A percentile compares a stretch with the other conserved stretches of the same genome.
Evolutionary conservation across 805 yeast genomes (phyloP).

Genomic region (Barnettozyma salicaria): DNA sequence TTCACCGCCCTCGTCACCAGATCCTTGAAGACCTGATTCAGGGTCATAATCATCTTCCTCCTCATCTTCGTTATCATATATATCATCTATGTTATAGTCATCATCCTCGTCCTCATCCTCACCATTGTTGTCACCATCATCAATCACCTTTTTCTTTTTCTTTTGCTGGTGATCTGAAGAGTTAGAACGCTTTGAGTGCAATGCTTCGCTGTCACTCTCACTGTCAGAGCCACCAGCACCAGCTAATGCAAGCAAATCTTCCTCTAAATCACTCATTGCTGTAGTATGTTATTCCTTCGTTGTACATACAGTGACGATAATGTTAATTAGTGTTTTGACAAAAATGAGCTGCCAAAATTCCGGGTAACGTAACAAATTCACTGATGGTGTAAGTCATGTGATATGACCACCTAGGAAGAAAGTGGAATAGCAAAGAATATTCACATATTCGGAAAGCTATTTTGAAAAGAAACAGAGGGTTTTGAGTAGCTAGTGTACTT

Average conservation of each 20-base stretch:
- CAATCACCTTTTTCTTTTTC: slow-evolving; percentile 25
- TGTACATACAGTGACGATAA: too few species aligned
- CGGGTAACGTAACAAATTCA: too few species aligned
- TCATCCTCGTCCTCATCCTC: slow-evolving; percentile 37
- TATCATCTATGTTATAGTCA: slow-evolving; percentile 29
- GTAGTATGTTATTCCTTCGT: too few species aligned
- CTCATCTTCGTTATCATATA: slow-evolving; percentile 32
- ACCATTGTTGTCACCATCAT: slow-evolving; percentile 27
- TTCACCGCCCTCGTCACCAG: slow-evolving; percentile 33
- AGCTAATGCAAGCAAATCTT: slow-evolving; percentile 93
- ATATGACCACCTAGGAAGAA: too few species aligned
- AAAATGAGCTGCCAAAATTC: too few species aligned
- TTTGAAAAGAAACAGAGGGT: too few species aligned
- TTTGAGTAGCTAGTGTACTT: too few species aligned
- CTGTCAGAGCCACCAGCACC: slow-evolving; percentile 50
- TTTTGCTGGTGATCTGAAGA: slow-evolving; percentile 19
- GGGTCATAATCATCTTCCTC: slow-evolving; percentile 39
- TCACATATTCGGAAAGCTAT: too few species aligned
- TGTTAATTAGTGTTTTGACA: too few species aligned
- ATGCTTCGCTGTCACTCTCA: slow-evolving; percentile 32
- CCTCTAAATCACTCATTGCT: slow-evolving; percentile 60
- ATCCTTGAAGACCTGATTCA: slow-evolving; percentile 32
- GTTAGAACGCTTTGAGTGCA: slow-evolving; percentile 26
- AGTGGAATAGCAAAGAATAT: too few species aligned
- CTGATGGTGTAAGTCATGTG: too few species aligned